phyloP scores from a whole-genome alignment of 2,329 filamentous ascomycete genomes.

The Knufia fluminis region DNA sequence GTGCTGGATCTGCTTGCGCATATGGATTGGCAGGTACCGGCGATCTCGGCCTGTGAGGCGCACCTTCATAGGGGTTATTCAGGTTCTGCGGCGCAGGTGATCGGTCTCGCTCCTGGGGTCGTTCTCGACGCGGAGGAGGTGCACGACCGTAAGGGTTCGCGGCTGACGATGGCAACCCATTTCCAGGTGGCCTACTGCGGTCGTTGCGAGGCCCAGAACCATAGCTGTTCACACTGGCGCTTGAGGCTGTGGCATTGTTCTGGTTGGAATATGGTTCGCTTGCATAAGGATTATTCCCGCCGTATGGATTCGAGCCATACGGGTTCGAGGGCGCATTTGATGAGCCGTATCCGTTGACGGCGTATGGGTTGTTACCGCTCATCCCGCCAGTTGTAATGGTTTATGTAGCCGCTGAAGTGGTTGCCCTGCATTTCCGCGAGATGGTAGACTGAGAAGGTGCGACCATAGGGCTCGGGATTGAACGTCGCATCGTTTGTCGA shows the following conservation, averaged over 20 bases:
- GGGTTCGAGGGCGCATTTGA: slow-evolving; percentile 7
- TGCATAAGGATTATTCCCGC: slow-evolving; percentile 1
- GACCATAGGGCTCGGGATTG: neutral
- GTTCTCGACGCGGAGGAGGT: slow-evolving; percentile 4
- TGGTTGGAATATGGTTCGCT: slow-evolving; percentile 15
- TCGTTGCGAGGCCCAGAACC: slow-evolving; percentile 16
- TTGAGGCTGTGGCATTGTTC: slow-evolving; percentile 18
- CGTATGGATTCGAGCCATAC: slow-evolving; percentile 8
- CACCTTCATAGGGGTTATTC: neutral
- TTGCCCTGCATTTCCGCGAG: slow-evolving; percentile 4
- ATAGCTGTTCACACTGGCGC: slow-evolving; percentile 20
- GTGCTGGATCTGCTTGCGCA: slow-evolving; percentile 12
- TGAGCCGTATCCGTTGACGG: slow-evolving; percentile 10
- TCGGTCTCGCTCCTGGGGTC: slow-evolving; percentile 4
- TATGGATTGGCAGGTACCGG: slow-evolving; percentile 2
- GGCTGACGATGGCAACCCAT: neutral
- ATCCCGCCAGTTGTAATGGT: slow-evolving; percentile 4
- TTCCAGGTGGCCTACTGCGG: slow-evolving; percentile 14
- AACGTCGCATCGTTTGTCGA: too few relatives aligned
- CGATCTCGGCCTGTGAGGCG: slow-evolving; percentile 11
- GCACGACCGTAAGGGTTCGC: slow-evolving; percentile 19
- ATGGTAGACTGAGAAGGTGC: neutral
- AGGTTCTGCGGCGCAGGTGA: slow-evolving; percentile 4
- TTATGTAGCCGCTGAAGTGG: neutral
- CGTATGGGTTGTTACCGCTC: slow-evolving; percentile 11